A percentile compares a stretch with the other conserved stretches of the same genome.
These are phyloP conservation scores for Aphanocladium album DNA, from an alignment of 2,329 filamentous ascomycete species.

Conservation along the genomic window DNA sequence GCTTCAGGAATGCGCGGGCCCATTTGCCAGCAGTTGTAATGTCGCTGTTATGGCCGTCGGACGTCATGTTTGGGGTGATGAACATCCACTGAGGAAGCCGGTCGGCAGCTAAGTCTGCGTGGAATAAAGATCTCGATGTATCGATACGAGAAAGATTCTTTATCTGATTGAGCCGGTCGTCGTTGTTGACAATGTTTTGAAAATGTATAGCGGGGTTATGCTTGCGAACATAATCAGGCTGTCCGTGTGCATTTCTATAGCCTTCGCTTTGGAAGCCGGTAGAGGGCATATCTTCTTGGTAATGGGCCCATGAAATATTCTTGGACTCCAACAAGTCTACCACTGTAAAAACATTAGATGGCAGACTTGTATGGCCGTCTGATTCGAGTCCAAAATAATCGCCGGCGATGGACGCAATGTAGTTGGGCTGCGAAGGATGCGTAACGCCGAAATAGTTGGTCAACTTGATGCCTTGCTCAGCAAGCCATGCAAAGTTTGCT, in stretches of 20 bases:
- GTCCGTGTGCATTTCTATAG: conserved; percentile 59
- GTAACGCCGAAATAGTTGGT: conserved; percentile 52
- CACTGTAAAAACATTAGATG: conserved; percentile 58
- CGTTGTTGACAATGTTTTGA: conserved; percentile 55
- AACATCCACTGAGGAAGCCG: conserved; percentile 62
- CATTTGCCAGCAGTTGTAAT: too few species aligned
- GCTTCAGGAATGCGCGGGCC: conserved; percentile 60
- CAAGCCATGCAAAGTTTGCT: conserved; percentile 25
- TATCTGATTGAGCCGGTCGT: conserved; percentile 58
- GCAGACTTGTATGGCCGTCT: conserved; percentile 56
- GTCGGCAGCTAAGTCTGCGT: conserved; percentile 57
- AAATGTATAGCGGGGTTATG: conserved; percentile 66
- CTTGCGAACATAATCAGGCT: conserved; percentile 77
- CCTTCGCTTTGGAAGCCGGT: conserved; percentile 62
- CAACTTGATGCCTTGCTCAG: conserved; percentile 26
- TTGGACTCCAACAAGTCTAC: conserved; percentile 62
- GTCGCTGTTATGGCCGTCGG: too few species aligned
- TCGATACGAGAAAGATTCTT: conserved; percentile 58
- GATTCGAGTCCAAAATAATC: conserved; percentile 68
- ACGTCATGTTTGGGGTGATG: too few species aligned
- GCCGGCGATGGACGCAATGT: conserved; percentile 61
- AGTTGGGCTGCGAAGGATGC: conserved; percentile 75
- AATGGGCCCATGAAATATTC: conserved; percentile 63
- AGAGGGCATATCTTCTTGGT: conserved; percentile 74
- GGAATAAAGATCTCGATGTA: conserved; percentile 50